Evolutionary conservation across 2,329 filamentous ascomycete species (phyloP).

Genomic region (Aspergillus calidoustus): DNA sequence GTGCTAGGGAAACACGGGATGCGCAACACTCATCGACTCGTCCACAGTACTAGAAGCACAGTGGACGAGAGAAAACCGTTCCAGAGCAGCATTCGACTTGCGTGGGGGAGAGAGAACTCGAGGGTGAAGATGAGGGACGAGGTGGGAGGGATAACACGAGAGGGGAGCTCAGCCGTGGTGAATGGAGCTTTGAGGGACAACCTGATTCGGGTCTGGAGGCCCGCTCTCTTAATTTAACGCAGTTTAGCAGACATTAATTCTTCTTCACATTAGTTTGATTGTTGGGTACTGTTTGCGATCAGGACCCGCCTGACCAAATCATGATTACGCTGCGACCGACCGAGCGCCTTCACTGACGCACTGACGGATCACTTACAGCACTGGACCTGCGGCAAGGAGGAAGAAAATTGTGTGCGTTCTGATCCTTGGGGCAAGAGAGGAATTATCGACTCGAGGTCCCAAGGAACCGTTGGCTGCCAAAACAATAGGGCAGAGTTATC

Average conservation of each 20-base stretch:
- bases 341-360: slow-evolving; percentile 3
- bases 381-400: slow-evolving; percentile 6
- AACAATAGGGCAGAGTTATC: slow-evolving; percentile 28
- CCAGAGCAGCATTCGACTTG: slow-evolving; percentile 38
- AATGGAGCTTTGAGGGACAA: slow-evolving; percentile 13
- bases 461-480: slow-evolving; percentile 3
- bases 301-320: slow-evolving; percentile 29
- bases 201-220: slow-evolving; percentile 21
- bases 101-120: slow-evolving; percentile 21
- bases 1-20: slow-evolving; percentile 16
- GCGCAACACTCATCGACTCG: slow-evolving; percentile 31
- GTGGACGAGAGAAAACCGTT: slow-evolving; percentile 36
- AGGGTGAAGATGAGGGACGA: slow-evolving; percentile 16
- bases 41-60: slow-evolving; percentile 37
- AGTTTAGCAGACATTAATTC: neutral
- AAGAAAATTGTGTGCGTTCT: neutral
- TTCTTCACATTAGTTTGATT: slow-evolving; percentile 8
- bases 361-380: neutral
- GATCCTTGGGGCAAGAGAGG: neutral
- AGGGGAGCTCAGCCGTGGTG: slow-evolving; percentile 2
- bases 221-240: slow-evolving; percentile 8
- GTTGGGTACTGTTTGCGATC: slow-evolving; percentile 19
- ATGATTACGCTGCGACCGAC: slow-evolving; percentile 12
- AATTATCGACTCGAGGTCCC: neutral
- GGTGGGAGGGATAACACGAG: slow-evolving; percentile 15